Percentiles rank a stretch among this genome's conserved stretches.
Conservation (phyloP, 2,329 filamentous ascomycete species). For the Diaporthe longicolla region DNA sequence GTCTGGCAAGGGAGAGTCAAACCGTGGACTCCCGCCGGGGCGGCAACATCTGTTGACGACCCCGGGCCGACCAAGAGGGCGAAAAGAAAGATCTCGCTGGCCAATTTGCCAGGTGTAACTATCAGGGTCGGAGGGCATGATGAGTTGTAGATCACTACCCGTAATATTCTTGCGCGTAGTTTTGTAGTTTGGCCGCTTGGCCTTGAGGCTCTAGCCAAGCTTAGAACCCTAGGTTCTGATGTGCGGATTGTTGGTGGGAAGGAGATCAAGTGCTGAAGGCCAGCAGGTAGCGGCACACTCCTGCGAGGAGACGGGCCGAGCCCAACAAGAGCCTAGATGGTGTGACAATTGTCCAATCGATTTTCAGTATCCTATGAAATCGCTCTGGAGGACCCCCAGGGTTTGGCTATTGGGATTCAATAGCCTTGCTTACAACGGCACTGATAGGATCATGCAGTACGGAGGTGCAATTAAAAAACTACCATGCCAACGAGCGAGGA, state of each 20-base stretch:
- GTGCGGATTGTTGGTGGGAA: not conserved
- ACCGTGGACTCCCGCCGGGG: slow-evolving; percentile 52
- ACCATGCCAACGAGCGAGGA: too few relatives aligned
- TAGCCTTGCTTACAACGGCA: too few relatives aligned
- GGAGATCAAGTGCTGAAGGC: not conserved
- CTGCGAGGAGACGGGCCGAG: not conserved
- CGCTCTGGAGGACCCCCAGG: too few relatives aligned
- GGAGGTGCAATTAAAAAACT: too few relatives aligned
- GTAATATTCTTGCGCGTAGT: too few relatives aligned
- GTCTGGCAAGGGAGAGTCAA: slow-evolving; percentile 55
- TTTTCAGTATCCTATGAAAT: not conserved
- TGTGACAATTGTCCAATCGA: not conserved
- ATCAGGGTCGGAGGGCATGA: slow-evolving; percentile 46
- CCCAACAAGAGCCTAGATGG: not conserved
- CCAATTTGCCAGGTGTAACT: slow-evolving; percentile 45
- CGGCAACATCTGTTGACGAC: slow-evolving; percentile 46
- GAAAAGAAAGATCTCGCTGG: slow-evolving; percentile 43
- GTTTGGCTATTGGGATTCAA: not conserved
- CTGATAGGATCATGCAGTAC: too few relatives aligned
- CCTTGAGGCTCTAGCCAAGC: not conserved
- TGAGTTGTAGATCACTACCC: slow-evolving; percentile 35
- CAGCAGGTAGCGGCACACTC: not conserved
- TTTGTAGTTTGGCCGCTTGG: not conserved
- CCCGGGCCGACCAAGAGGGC: slow-evolving; percentile 46
- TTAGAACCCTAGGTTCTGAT: not conserved